Conservation (phyloP, 2,329 filamentous ascomycete genomes). For the Falciphora oryzae region DNA sequence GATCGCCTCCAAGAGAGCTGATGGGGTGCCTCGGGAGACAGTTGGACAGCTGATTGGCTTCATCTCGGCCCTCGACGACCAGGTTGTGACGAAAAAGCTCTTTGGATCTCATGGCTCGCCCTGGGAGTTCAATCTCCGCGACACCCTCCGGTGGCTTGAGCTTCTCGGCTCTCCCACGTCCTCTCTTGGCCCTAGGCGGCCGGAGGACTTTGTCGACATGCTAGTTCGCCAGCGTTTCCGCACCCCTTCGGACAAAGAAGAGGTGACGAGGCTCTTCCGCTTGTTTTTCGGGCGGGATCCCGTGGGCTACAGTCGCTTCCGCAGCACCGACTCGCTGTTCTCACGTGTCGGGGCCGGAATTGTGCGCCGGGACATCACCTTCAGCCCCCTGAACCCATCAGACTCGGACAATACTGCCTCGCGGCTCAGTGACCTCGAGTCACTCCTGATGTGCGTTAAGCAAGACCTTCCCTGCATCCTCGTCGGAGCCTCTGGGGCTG, state of each 20-base stretch:
- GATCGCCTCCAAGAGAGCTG: slow-evolving; percentile 77
- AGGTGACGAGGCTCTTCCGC: slow-evolving; percentile 61
- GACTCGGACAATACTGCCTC: slow-evolving; percentile 25
- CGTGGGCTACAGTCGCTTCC: slow-evolving; percentile 60
- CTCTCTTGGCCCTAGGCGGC: slow-evolving; percentile 47
- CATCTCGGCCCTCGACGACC: slow-evolving; percentile 71
- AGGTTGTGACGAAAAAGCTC: slow-evolving; percentile 53
- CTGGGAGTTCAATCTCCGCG: slow-evolving; percentile 94
- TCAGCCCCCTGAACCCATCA: slow-evolving; percentile 28
- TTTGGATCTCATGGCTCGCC: slow-evolving; percentile 66
- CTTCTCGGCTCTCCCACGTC: slow-evolving; percentile 55
- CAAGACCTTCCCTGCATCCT: slow-evolving; percentile 86
- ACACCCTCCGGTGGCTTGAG: slow-evolving; percentile 82
- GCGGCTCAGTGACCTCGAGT: slow-evolving; percentile 71
- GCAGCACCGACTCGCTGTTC: slow-evolving; percentile 59
- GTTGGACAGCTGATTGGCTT: slow-evolving; percentile 69
- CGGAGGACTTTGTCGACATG: slow-evolving; percentile 72
- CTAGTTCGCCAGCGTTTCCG: slow-evolving; percentile 88
- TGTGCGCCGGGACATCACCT: slow-evolving; percentile 52
- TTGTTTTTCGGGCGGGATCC: slow-evolving; percentile 52
- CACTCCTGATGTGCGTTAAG: slow-evolving; percentile 78
- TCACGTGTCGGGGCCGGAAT: slow-evolving; percentile 77
- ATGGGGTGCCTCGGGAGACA: slow-evolving; percentile 50
- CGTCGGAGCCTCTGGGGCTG: slow-evolving; percentile 76
- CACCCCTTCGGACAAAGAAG: slow-evolving; percentile 57